A percentile compares a stretch with the other conserved stretches of the same genome.
Conservation (phyloP, 2,329 filamentous ascomycete genomes). For the Aureobasidium sp. region DNA sequence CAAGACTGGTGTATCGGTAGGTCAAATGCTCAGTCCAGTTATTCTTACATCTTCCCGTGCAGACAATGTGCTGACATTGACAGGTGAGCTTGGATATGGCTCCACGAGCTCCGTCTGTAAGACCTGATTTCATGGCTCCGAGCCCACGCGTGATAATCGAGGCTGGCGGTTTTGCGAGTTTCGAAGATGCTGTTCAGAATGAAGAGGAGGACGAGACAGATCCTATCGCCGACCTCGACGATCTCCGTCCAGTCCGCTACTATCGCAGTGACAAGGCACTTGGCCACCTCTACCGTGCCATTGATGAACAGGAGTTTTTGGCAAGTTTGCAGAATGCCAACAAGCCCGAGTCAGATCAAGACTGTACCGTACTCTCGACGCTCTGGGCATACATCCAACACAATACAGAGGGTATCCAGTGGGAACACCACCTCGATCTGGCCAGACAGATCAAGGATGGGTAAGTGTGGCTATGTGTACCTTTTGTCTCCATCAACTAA, state of each 20-base stretch:
- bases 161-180: constrained; percentile 24
- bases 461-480: constrained; percentile 30
- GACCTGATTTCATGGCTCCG: constrained; percentile 50
- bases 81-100: constrained; percentile 42
- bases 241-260: constrained; percentile 42
- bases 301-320: constrained; percentile 66
- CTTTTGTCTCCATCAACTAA: background rate
- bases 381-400: constrained; percentile 37
- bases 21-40: background rate
- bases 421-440: constrained; percentile 32
- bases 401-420: constrained; percentile 29
- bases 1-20: constrained; percentile 54
- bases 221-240: constrained; percentile 22
- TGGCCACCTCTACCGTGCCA: constrained; percentile 61
- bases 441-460: constrained; percentile 38
- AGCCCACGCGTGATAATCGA: constrained; percentile 39
- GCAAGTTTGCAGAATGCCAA: constrained; percentile 32
- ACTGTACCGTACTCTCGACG: constrained; percentile 21
- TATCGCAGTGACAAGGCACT: constrained; percentile 64
- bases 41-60: no score
- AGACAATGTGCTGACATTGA: no score
- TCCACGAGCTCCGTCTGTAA: constrained; percentile 32
- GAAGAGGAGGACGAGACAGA: constrained; percentile 30
- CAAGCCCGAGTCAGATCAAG: constrained; percentile 1
- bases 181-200: constrained; percentile 33